Percentiles rank a stretch among this genome's conserved stretches.
Evolutionary conservation across 2,329 filamentous ascomycete species (phyloP).

Genomic region (Apiospora saccharicola): DNA sequence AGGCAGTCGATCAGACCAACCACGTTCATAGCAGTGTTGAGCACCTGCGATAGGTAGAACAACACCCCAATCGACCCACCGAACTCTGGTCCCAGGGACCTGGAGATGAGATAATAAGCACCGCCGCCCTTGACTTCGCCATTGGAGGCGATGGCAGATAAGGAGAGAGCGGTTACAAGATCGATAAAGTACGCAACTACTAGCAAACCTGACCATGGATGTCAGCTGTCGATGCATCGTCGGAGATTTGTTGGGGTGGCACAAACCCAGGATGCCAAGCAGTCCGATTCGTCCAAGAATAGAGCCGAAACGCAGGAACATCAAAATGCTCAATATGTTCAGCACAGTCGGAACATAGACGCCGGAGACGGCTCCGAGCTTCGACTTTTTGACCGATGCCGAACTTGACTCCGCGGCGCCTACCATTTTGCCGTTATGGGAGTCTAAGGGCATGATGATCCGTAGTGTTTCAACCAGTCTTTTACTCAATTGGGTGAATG

Average conservation of each 20-base stretch:
- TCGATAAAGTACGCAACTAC: constrained; percentile 80
- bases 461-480: background rate
- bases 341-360: constrained; percentile 90
- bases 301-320: constrained; percentile 89
- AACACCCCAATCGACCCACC: constrained; percentile 87
- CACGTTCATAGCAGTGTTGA: constrained; percentile 88
- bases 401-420: constrained; percentile 43
- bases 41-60: constrained; percentile 88
- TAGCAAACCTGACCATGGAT: constrained; percentile 65
- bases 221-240: constrained; percentile 27
- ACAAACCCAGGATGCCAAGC: constrained; percentile 78
- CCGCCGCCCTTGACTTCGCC: constrained; percentile 88
- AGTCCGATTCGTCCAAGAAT: constrained; percentile 83
- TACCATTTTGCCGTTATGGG: constrained; percentile 31
- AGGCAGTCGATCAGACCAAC: constrained; percentile 87
- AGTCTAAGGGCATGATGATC: constrained; percentile 35
- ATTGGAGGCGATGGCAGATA: constrained; percentile 90
- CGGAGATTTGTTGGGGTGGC: constrained; percentile 13
- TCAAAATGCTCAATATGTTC: constrained; percentile 88
- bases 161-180: constrained; percentile 83
- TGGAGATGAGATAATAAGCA: constrained; percentile 88
- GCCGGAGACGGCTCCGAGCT: constrained; percentile 79
- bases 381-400: constrained; percentile 53
- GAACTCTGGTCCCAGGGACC: constrained; percentile 86
- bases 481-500: constrained; percentile 7